Percentiles rank a stretch among this genome's conserved stretches.
Conservation (phyloP, 331 rosid species). For the Pyracantha coccinea region DNA sequence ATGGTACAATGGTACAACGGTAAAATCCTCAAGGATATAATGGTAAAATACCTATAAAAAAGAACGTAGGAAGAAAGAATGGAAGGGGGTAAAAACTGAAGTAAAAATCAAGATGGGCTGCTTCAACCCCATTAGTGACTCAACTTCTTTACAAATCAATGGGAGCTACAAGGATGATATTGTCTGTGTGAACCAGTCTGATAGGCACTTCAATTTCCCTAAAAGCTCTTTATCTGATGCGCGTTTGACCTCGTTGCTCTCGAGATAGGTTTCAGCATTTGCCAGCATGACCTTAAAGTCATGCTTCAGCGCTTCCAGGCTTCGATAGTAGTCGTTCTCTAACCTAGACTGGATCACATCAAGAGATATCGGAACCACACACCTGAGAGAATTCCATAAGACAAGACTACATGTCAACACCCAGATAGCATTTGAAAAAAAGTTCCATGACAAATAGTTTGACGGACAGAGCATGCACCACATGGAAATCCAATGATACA, state of each 20-base stretch:
- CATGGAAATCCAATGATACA: background rate
- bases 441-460: background rate
- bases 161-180: slow-evolving; percentile 45
- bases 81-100: slow-evolving; percentile 3
- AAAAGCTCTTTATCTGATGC: slow-evolving; percentile 39
- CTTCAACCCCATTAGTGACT: slow-evolving; percentile 2
- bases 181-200: slow-evolving; percentile 69
- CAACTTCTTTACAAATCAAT: slow-evolving; percentile 13
- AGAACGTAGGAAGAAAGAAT: background rate
- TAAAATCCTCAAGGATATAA: too few species aligned
- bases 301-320: slow-evolving; percentile 78
- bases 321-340: slow-evolving; percentile 82
- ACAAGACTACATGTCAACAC: background rate
- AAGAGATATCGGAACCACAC: slow-evolving; percentile 77
- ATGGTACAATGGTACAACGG: too few species aligned
- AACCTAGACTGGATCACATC: slow-evolving; percentile 66
- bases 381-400: slow-evolving; percentile 44
- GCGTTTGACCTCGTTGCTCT: slow-evolving; percentile 57
- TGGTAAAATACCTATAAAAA: too few species aligned
- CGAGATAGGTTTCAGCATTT: slow-evolving; percentile 51
- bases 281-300: slow-evolving; percentile 56
- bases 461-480: background rate
- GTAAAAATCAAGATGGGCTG: slow-evolving; percentile 6
- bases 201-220: slow-evolving; percentile 51
- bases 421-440: background rate